These are phyloP conservation scores for Pseudogymnoascus sp. DNA, from an alignment of 2,329 filamentous ascomycete genomes.

Conservation along the genomic window DNA sequence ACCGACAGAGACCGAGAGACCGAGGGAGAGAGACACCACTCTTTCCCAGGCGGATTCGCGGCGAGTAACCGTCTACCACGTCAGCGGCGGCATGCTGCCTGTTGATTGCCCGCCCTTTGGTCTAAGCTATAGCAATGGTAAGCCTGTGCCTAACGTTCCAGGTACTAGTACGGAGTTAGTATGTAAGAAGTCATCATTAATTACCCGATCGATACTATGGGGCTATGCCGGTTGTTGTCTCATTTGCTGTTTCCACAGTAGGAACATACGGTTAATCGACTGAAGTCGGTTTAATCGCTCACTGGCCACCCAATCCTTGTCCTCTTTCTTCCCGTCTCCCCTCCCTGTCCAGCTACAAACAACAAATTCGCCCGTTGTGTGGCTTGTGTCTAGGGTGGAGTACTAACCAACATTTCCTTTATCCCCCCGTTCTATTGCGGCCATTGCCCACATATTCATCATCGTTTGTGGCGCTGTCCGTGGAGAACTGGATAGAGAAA, in stretches of 20 bases:
- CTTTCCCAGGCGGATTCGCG: neutral
- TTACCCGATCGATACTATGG: neutral
- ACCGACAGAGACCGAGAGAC: neutral
- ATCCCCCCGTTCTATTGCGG: neutral
- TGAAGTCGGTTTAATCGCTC: neutral
- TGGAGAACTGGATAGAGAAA: neutral
- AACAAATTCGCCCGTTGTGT: neutral
- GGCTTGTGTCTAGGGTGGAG: neutral
- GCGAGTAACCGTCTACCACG: neutral
- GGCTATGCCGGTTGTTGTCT: neutral
- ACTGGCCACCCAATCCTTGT: neutral
- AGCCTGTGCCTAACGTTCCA: neutral
- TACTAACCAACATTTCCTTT: neutral
- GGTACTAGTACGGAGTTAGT: neutral
- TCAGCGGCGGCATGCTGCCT: neutral
- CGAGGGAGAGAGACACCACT: neutral
- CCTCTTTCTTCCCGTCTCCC: neutral
- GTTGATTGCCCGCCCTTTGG: neutral
- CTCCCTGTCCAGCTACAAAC: neutral
- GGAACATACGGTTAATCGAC: neutral
- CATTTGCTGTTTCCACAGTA: neutral
- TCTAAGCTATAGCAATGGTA: neutral
- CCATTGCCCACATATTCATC: neutral
- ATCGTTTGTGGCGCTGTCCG: neutral
- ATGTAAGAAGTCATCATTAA: neutral